These are phyloP conservation scores for Scheffersomyces titani DNA, from an alignment of 1,139 yeast genomes.

Conservation along the genomic window DNA sequence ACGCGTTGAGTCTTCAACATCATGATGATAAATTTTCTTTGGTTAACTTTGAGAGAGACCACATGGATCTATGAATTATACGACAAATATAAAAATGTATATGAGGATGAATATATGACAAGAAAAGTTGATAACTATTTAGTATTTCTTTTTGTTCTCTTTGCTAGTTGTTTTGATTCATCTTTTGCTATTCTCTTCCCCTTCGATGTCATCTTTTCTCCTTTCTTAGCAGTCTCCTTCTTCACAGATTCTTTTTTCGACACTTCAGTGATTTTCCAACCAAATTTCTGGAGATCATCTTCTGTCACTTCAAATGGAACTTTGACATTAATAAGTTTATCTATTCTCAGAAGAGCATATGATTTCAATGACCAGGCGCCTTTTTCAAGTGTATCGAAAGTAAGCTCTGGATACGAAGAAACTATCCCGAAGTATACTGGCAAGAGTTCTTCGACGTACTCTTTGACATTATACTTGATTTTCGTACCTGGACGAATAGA, in stretches of 20 bases:
- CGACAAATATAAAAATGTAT: neutral
- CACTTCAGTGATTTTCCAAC: conserved; percentile 1
- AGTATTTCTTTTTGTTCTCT: conserved; percentile 3
- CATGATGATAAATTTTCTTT: conserved; percentile 39
- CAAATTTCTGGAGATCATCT: conserved; percentile 8
- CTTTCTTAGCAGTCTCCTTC: conserved; percentile 2
- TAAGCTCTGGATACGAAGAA: conserved; percentile 6
- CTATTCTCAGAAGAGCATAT: conserved; percentile 25
- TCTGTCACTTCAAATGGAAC: conserved; percentile 19
- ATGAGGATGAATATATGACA: neutral
- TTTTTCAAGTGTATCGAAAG: conserved; percentile 27
- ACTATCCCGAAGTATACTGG: conserved; percentile 24
- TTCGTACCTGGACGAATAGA: conserved; percentile 28
- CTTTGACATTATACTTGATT: conserved; percentile 44
- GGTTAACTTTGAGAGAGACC: conserved; percentile 42
- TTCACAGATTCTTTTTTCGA: neutral
- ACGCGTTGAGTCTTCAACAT: conserved; percentile 27
- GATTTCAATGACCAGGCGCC: conserved; percentile 44
- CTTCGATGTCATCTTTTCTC: neutral
- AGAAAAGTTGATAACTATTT: neutral
- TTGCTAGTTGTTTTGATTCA: conserved; percentile 2
- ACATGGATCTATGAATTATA: conserved; percentile 25
- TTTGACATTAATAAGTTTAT: conserved; percentile 26
- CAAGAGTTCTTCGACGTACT: conserved; percentile 38
- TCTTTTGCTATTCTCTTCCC: conserved; percentile 3